phyloP scores from a whole-genome alignment of 305 asterid species.

The Coffea humblotiana region DNA sequence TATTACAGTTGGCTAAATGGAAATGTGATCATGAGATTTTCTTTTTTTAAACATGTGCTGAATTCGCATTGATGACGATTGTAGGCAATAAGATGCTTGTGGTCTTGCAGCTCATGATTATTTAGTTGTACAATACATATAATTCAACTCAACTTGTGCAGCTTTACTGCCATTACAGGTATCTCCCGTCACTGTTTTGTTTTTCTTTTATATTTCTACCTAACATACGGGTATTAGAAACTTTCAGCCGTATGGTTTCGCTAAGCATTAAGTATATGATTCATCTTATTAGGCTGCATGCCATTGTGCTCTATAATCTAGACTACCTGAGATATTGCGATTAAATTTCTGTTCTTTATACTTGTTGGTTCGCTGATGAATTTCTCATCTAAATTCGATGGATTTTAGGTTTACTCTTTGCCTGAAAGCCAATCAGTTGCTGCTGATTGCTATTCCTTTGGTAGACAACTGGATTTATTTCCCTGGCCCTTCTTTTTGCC shows the following conservation, averaged over 20 bases:
- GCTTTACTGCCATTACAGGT: neutral
- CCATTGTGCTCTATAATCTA: neutral
- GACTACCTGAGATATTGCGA: neutral
- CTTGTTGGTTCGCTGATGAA: neutral
- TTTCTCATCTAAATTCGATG: neutral
- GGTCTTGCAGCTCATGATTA: neutral
- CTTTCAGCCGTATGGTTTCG: neutral
- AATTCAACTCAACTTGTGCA: neutral
- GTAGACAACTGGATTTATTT: neutral
- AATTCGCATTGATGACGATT: neutral
- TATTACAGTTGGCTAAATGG: neutral
- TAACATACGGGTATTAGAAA: neutral
- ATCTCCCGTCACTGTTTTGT: neutral
- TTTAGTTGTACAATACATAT: neutral
- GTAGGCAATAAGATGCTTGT: neutral
- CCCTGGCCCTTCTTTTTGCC: neutral
- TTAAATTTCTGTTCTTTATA: neutral
- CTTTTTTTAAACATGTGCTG: neutral
- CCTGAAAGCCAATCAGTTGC: neutral
- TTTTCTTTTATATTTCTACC: neutral
- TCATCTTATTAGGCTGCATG: neutral
- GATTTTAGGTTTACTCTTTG: constrained; percentile 12
- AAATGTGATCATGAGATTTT: neutral
- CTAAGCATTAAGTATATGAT: neutral
- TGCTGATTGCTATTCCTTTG: neutral